Percentiles rank a stretch among this genome's conserved stretches.
These are phyloP conservation scores for Globisporangium splendens DNA, from an alignment of 352 stramenopile species.

Conservation along the genomic window DNA sequence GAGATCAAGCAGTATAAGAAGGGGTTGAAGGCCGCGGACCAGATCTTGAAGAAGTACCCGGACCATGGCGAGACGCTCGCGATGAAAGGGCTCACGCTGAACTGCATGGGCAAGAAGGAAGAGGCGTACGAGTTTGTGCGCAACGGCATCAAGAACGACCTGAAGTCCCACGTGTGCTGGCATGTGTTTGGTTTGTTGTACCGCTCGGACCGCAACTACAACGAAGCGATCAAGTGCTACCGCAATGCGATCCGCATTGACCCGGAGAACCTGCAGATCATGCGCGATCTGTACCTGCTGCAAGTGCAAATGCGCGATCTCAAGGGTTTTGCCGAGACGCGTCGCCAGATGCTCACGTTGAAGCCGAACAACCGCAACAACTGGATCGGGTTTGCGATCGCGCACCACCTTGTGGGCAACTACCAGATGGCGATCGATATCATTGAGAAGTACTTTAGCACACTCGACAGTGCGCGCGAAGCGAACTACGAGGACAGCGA, in stretches of 20 bases:
- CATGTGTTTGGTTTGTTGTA: constrained; percentile 98
- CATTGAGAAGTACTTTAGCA: constrained; percentile 95
- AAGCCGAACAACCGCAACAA: constrained; percentile 95
- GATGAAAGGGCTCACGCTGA: constrained; percentile 98
- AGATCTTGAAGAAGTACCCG: constrained; percentile 96
- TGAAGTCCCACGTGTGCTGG: constrained; percentile 97
- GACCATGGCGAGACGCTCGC: constrained; percentile 96
- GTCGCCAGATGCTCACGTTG: constrained; percentile 90
- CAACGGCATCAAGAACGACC: constrained; percentile 90
- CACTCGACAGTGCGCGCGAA: constrained; percentile 55
- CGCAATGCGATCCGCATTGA: constrained; percentile 96
- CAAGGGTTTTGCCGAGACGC: constrained; percentile 93
- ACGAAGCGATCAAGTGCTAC: constrained; percentile 98
- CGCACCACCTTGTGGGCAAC: constrained; percentile 93
- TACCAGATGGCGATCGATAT: constrained; percentile 92
- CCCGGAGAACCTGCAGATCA: constrained; percentile 96
- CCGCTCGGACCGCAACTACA: constrained; percentile 95
- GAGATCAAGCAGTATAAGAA: constrained; percentile 99
- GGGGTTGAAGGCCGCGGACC: constrained; percentile 92
- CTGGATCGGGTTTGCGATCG: constrained; percentile 97
- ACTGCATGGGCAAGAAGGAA: constrained; percentile 92
- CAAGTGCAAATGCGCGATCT: constrained; percentile 93
- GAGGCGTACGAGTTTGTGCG: constrained; percentile 97
- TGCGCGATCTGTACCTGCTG: constrained; percentile 94
- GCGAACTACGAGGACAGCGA: constrained; percentile 94